Percentiles rank a stretch among this genome's conserved stretches.
These are phyloP conservation scores for Cruciata laevipes DNA, from an alignment of 257 asterid genomes.

Conservation along the genomic window DNA sequence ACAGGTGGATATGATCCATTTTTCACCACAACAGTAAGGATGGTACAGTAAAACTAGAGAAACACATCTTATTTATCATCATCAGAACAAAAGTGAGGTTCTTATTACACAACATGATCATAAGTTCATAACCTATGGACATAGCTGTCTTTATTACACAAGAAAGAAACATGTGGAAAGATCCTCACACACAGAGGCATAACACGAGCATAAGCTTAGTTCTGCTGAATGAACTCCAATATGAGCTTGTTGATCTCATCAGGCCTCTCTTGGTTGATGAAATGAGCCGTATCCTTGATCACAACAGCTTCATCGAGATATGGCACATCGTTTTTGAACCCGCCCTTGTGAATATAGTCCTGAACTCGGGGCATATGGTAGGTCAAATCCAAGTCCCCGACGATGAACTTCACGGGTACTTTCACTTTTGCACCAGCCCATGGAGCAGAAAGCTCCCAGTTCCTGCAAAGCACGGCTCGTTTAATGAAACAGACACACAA, in stretches of 20 bases:
- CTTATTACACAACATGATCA: background rate
- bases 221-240: conserved; percentile 36
- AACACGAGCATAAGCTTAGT: background rate
- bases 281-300: conserved; percentile 59
- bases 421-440: conserved; percentile 66
- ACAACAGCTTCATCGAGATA: conserved; percentile 56
- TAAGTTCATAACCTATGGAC: background rate
- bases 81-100: too few species aligned
- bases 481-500: too few species aligned
- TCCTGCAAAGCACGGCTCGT: conserved; percentile 31
- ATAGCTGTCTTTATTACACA: background rate
- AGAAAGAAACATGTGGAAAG: background rate
- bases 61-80: too few species aligned
- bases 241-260: conserved; percentile 39
- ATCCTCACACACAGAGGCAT: background rate
- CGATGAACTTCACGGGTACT: conserved; percentile 65
- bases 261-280: conserved; percentile 80
- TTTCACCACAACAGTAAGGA: too few species aligned
- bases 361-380: conserved; percentile 73
- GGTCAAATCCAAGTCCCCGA: conserved; percentile 66
- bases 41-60: too few species aligned
- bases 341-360: conserved; percentile 80
- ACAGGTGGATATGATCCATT: too few species aligned
- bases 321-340: conserved; percentile 75
- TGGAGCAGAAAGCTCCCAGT: conserved; percentile 78